Evolutionary conservation across 2,329 filamentous ascomycete genomes (phyloP).

Genomic region (Alternaria postmessia): DNA sequence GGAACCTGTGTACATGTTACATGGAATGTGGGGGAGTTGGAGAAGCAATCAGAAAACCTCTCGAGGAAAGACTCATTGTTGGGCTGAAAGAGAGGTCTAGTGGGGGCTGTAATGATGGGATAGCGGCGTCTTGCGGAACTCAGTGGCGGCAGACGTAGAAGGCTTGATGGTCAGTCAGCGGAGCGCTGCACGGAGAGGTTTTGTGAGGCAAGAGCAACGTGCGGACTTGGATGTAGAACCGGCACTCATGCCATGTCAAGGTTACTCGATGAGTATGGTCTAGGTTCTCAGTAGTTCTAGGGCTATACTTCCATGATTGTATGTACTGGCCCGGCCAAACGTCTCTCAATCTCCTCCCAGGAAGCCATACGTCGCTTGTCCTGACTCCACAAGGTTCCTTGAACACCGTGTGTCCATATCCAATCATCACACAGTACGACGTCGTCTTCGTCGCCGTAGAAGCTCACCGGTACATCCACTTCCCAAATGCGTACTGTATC

Average conservation of each 20-base stretch:
- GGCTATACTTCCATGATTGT: not conserved
- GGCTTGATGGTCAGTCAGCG: not conserved
- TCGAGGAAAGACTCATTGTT: not conserved
- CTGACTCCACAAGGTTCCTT: slow-evolving; percentile 32
- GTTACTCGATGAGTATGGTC: not conserved
- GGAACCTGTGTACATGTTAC: not conserved
- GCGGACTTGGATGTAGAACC: not conserved
- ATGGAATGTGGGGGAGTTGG: slow-evolving; percentile 1
- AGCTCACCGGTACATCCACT: slow-evolving; percentile 38
- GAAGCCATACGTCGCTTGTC: slow-evolving; percentile 33
- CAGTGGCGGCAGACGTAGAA: not conserved
- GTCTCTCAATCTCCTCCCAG: slow-evolving; percentile 27
- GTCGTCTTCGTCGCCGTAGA: slow-evolving; percentile 40
- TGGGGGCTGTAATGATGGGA: not conserved
- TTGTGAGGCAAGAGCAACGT: too few relatives aligned
- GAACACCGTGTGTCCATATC: slow-evolving; percentile 36
- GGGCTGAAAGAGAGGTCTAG: not conserved
- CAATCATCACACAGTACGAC: slow-evolving; percentile 33
- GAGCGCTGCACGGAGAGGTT: too few relatives aligned
- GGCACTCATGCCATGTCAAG: not conserved
- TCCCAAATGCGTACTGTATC: slow-evolving; percentile 40
- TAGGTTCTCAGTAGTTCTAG: not conserved
- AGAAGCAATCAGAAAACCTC: not conserved
- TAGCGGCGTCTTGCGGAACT: not conserved
- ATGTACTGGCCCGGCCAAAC: slow-evolving; percentile 22